Conservation (phyloP, 2,329 filamentous ascomycete species). For the Diaporthe sp. region DNA sequence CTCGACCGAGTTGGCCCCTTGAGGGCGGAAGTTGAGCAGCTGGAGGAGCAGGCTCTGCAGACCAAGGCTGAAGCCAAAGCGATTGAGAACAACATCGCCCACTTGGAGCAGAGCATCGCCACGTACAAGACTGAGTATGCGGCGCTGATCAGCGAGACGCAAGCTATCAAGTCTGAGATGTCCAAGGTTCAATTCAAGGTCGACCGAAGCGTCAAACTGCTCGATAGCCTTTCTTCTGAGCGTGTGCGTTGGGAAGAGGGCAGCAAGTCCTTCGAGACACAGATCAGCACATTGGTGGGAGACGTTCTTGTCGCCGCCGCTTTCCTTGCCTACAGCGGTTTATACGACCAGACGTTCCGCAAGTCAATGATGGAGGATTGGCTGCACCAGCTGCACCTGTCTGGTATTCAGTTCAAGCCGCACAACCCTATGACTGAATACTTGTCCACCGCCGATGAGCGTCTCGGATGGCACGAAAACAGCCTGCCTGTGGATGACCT, state of each 20-base stretch:
- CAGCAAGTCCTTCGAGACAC: constrained; percentile 97
- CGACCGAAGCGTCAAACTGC: constrained; percentile 90
- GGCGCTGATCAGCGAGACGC: constrained; percentile 93
- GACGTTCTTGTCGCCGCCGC: constrained; percentile 97
- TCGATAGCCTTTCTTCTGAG: constrained; percentile 96
- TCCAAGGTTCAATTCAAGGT: constrained; percentile 97
- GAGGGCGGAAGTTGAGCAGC: constrained; percentile 85
- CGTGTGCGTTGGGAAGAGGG: constrained; percentile 94
- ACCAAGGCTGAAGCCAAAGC: constrained; percentile 95
- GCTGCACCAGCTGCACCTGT: constrained; percentile 91
- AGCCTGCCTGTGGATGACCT: constrained; percentile 94
- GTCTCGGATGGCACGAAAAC: constrained; percentile 94
- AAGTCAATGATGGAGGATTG: constrained; percentile 99
- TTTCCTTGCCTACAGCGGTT: constrained; percentile 94
- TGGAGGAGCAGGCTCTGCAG: constrained; percentile 89
- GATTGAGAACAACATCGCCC: constrained; percentile 86
- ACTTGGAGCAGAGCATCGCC: constrained; percentile 89
- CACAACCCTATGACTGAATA: constrained; percentile 97
- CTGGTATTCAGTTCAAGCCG: constrained; percentile 92
- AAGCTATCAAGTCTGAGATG: constrained; percentile 98
- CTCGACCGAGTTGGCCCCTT: constrained; percentile 93
- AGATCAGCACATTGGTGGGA: constrained; percentile 95
- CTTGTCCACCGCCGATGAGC: constrained; percentile 94
- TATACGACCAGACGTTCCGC: constrained; percentile 98
- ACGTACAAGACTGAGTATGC: constrained; percentile 98